Base-by-base conservation (phyloP, 2,329 filamentous ascomycete species). In the Colletotrichum salicis region DNA sequence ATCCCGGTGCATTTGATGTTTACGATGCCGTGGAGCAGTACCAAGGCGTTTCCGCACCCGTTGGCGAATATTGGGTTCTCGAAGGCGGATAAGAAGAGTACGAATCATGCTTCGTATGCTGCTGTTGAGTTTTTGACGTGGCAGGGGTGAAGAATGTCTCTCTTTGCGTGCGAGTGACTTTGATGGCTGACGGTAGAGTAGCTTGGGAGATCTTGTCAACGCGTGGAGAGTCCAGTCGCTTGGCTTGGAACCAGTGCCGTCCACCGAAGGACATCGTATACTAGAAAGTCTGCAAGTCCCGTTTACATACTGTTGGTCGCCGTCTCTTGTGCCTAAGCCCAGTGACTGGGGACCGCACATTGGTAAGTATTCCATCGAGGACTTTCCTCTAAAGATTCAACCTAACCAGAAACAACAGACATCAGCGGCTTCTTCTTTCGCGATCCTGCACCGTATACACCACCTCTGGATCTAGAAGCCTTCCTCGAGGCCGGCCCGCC, bases 191-290 rank as follows among this genome's bases (percentile, higher is more conserved):
- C 27, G 15, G 24, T 35, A 13, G 2, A 15, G 31, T 2, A 74
- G 70, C 2, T 82, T 94, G 10, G 93, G 93, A 55, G 93, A 95
- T 78, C 85, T 98, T 4, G 95, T 98, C 78, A 98, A 98, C 78
- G 88, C 91, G 11, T 98, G 97, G 77, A 88, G 94, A 76, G 86
- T 92, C 62, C 89, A 90, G 73, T 87, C 89, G 62, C 86, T 86
- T 51, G 89, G 90, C 5, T 82, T 95, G 1, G 92, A 94, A 65
- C 87, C 90, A 0, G 85, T 95, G 45, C 92, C 90, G 75, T 84
- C 91, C 22, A 89, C 94, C 41, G 93, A 91, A 83, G 93, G 91
- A 1, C 92, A 92, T 11, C 90, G 90, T n/a, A 89, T 95, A 80
- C 81, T 93, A 0, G 89, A 89, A 64, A 88, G 91, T 8, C 80